Evolutionary conservation across 352 stramenopile genomes (phyloP).

Genomic region (Pythium oligandrum): DNA sequence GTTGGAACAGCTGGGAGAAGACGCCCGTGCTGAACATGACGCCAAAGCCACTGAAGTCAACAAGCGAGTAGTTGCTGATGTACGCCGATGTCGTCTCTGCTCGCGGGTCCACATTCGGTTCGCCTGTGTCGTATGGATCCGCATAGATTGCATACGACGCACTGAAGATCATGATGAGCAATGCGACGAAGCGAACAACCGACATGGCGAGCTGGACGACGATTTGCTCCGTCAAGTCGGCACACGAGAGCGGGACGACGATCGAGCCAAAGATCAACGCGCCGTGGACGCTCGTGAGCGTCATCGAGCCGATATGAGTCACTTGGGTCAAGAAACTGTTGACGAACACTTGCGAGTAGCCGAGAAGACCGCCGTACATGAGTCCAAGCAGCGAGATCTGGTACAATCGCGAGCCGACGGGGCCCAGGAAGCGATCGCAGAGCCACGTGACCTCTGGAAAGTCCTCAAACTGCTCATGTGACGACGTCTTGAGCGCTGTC

Average conservation of each 20-base stretch:
- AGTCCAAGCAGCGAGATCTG: constrained; percentile 80
- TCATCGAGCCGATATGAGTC: constrained; percentile 40
- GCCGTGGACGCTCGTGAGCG: constrained; percentile 49
- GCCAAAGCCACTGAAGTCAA: constrained; percentile 75
- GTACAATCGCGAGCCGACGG: constrained; percentile 65
- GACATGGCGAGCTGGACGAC: constrained; percentile 85
- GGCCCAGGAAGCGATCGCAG: constrained; percentile 67
- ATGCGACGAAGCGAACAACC: constrained; percentile 79
- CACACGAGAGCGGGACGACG: constrained; percentile 84
- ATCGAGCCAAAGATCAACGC: constrained; percentile 77
- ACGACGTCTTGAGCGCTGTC: constrained; percentile 15
- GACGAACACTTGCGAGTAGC: constrained; percentile 90
- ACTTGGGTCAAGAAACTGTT: constrained; percentile 79
- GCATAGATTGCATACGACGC: constrained; percentile 66
- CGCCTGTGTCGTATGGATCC: constrained; percentile 58
- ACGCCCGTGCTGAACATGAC: constrained; percentile 89
- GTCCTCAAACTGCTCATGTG: constrained; percentile 32
- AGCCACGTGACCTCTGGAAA: constrained; percentile 81
- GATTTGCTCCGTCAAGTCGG: constrained; percentile 88
- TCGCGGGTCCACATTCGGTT: constrained; percentile 5
- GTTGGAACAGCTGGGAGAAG: constrained; percentile 89
- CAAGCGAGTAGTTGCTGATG: constrained; percentile 56
- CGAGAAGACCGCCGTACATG: constrained; percentile 87
- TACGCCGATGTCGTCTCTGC: constrained; percentile 22
- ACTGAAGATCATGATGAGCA: constrained; percentile 87